These are phyloP conservation scores for Mucor indicus DNA, from an alignment of 371 early-diverging fungal species.

Conservation along the genomic window DNA sequence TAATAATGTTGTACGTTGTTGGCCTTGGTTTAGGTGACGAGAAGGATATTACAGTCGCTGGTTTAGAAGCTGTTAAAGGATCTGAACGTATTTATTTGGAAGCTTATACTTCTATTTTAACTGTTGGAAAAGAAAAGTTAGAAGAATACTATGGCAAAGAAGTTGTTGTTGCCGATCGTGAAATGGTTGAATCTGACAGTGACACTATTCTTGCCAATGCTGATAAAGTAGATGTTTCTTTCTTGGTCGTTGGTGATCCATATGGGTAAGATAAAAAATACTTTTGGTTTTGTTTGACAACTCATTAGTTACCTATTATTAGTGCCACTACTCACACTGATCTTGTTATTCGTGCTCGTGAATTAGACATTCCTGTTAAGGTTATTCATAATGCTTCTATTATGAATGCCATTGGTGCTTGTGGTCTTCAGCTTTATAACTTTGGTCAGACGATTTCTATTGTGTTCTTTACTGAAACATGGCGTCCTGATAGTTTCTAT, in stretches of 20 bases:
- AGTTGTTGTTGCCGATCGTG: slow-evolving; percentile 90
- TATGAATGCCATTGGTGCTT: slow-evolving; percentile 98
- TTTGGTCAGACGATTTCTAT: slow-evolving; percentile 99
- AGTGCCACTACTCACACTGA: slow-evolving; percentile 99
- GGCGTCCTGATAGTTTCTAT: slow-evolving; percentile 98
- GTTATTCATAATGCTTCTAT: slow-evolving; percentile 99
- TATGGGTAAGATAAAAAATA: slow-evolving; percentile 62
- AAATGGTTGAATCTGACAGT: slow-evolving; percentile 94
- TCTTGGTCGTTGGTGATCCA: slow-evolving; percentile 99
- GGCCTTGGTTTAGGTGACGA: slow-evolving; percentile 94
- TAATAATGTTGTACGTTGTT: slow-evolving; percentile 25
- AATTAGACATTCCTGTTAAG: slow-evolving; percentile 79
- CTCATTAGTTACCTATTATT: background rate
- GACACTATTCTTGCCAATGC: slow-evolving; percentile 91
- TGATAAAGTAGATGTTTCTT: slow-evolving; percentile 85
- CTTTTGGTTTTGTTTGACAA: background rate
- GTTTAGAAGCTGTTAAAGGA: slow-evolving; percentile 87
- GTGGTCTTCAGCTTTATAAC: slow-evolving; percentile 98
- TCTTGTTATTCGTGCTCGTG: slow-evolving; percentile 92
- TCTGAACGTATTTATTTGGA: slow-evolving; percentile 96
- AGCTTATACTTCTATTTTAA: slow-evolving; percentile 97
- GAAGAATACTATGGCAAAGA: slow-evolving; percentile 87
- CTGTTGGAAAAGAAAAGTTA: slow-evolving; percentile 81
- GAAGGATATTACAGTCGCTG: slow-evolving; percentile 94
- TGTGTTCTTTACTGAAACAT: slow-evolving; percentile 95